Evolutionary conservation across 495 filamentous ascomycete species (phyloP).

Genomic region (Cudoniella acicularis): DNA sequence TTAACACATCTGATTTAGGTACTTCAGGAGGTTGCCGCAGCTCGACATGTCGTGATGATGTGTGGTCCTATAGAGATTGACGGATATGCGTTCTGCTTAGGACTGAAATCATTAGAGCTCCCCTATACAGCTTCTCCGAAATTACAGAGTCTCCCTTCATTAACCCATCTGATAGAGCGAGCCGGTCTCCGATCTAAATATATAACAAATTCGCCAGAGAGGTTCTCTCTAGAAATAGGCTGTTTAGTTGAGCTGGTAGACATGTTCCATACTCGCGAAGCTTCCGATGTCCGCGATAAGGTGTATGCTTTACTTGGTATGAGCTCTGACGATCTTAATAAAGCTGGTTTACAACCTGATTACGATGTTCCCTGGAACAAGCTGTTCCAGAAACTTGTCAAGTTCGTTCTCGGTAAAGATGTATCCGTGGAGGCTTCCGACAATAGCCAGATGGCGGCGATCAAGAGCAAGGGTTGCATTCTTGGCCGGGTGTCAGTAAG

Average conservation of each 20-base stretch:
- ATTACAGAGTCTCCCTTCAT: slow-evolving; percentile 18
- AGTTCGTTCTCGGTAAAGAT: slow-evolving; percentile 13
- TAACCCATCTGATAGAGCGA: slow-evolving; percentile 28
- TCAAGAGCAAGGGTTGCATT: slow-evolving; percentile 23
- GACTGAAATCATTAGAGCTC: slow-evolving; percentile 8
- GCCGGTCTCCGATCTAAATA: slow-evolving; percentile 26
- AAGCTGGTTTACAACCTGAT: slow-evolving; percentile 16
- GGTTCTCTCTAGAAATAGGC: slow-evolving; percentile 22
- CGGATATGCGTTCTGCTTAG: slow-evolving; percentile 22
- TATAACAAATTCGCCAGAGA: slow-evolving; percentile 7
- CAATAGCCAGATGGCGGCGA: slow-evolving; percentile 20
- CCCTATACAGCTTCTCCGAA: slow-evolving; percentile 3
- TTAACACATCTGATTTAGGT: slow-evolving; percentile 21
- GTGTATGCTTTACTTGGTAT: slow-evolving; percentile 35
- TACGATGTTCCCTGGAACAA: slow-evolving; percentile 22
- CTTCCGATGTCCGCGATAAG: slow-evolving; percentile 30
- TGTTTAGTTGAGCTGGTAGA: slow-evolving; percentile 29
- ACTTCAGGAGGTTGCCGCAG: slow-evolving; percentile 33
- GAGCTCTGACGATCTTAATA: slow-evolving; percentile 18
- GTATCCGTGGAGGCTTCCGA: slow-evolving; percentile 16
- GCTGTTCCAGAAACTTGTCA: slow-evolving; percentile 15
- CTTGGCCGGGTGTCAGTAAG: slow-evolving; percentile 16
- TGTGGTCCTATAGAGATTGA: slow-evolving; percentile 28
- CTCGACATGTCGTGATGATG: slow-evolving; percentile 26
- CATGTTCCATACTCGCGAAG: slow-evolving; percentile 30